Evolutionary conservation across 2,329 filamentous ascomycete species (phyloP), one percentile per base, ranked within the genome.

Genomic region (Ambrosiella beaveri): DNA sequence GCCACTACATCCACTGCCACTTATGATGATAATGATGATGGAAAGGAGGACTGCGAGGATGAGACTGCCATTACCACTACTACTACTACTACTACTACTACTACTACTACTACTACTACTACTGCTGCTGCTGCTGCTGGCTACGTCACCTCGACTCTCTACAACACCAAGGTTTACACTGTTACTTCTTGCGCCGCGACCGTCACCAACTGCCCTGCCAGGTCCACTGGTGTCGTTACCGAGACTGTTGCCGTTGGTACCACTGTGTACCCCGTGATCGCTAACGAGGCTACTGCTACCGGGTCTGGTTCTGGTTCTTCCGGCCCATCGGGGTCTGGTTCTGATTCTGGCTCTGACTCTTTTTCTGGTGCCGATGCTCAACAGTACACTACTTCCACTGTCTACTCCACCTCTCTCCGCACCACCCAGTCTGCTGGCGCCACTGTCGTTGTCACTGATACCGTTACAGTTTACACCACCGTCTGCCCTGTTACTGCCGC

Each of bases 401-500:
- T 59, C 11, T 55, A 56, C 52, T 39, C 40, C n/a, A 59, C 57
- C 36, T 41, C 41, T 35, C 7, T 56, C 15, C 53, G 36, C 51
- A 55, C 41, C 11, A 54, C 40, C 27, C 40, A 50, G 8, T 54
- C 39, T 9, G 74, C 71, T 59, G 66, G 69, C 50, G 60, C 64
- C 55, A 66, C 66, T 57, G 61, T 65, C 57, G 63, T 69, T 52
- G 66, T 70, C 60, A 74, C 71, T 59, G 65, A 72, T 63, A 71
- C 68, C 40, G 64, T 72, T 54, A 64, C 66, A 45, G 64, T 73
- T 61, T 71, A 69, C 61, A 68, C 68, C 61, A 70, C 68, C 37
- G 68, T 76, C 63, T 76, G 74, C 70, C 74, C 75, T 62, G 68
- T 75, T 60, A 63, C 68, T 38, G 71, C 71, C 49, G 71, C 55